phyloP scores from a whole-genome alignment of 208 protist species.

The Wallacemonas sp. region DNA sequence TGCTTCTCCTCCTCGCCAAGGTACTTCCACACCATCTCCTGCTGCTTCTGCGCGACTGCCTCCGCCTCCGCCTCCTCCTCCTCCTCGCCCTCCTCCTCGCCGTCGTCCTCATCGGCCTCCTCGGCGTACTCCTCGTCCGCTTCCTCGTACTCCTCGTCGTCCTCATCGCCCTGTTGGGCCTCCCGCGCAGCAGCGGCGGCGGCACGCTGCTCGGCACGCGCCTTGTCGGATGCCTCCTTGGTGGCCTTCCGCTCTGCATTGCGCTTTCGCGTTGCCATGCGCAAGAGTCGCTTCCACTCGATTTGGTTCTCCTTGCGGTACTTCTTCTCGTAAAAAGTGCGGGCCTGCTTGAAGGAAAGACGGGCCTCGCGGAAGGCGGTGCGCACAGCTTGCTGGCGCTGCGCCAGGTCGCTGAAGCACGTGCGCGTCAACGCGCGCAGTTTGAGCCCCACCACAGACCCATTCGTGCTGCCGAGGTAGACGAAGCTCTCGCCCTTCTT shows the following conservation, averaged over 20 bases:
- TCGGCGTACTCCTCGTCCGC: slow-evolving; percentile 19
- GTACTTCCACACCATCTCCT: slow-evolving; percentile 40
- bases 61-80: slow-evolving; percentile 34
- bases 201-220: slow-evolving; percentile 26
- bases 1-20: slow-evolving; percentile 41
- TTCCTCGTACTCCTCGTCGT: slow-evolving; percentile 20
- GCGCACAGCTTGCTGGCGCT: slow-evolving; percentile 46
- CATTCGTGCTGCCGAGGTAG: slow-evolving; percentile 56
- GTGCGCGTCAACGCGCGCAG: slow-evolving; percentile 39
- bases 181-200: slow-evolving; percentile 21
- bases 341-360: slow-evolving; percentile 39
- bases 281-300: slow-evolving; percentile 43
- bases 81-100: slow-evolving; percentile 27
- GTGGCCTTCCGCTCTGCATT: slow-evolving; percentile 44
- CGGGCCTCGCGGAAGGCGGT: slow-evolving; percentile 41
- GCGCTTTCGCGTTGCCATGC: slow-evolving; percentile 34
- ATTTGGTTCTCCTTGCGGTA: slow-evolving; percentile 41
- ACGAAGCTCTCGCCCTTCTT: slow-evolving; percentile 33
- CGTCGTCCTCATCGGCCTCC: slow-evolving; percentile 11
- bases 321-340: slow-evolving; percentile 34
- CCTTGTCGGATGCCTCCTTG: slow-evolving; percentile 40
- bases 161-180: slow-evolving; percentile 26
- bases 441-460: slow-evolving; percentile 71
- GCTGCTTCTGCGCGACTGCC: slow-evolving; percentile 24
- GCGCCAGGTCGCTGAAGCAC: slow-evolving; percentile 48